phyloP scores from a whole-genome alignment of 2,329 filamentous ascomycete species.

The Phialocephala subalpina region DNA sequence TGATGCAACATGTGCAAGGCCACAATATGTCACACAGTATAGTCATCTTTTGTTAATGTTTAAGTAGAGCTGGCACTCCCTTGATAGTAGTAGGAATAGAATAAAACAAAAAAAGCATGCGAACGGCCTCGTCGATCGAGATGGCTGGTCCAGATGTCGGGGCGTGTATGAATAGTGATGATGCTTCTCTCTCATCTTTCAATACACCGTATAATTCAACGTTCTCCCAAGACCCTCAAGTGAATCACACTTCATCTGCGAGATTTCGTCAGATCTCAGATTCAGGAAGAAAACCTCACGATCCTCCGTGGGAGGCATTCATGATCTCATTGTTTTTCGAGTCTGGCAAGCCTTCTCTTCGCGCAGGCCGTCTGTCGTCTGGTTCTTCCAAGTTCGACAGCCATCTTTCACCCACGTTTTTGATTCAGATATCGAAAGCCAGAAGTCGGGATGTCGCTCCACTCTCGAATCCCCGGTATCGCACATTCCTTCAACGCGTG shows the following conservation, averaged over 20 bases:
- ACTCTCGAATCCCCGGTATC: too few species aligned
- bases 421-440: too few species aligned
- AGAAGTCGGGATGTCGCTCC: too few species aligned
- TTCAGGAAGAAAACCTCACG: too few species aligned
- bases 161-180: neutral
- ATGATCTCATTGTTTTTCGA: too few species aligned
- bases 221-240: neutral
- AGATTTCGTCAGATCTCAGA: too few species aligned
- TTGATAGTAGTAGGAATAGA: neutral
- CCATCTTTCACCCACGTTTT: too few species aligned
- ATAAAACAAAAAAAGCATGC: neutral
- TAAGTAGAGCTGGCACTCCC: neutral
- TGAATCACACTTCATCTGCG: neutral
- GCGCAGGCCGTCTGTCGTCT: too few species aligned
- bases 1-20: neutral
- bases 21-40: neutral
- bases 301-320: too few species aligned
- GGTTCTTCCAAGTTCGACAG: too few species aligned
- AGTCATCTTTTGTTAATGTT: neutral
- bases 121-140: neutral
- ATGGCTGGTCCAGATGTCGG: conserved; percentile 3
- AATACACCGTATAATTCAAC: neutral
- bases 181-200: neutral
- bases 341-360: too few species aligned
- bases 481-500: too few species aligned